Evolutionary conservation across 176 grass and related monocot species (phyloP), one percentile per base, ranked within the genome.

Genomic region (Leersia perrieri): DNA sequence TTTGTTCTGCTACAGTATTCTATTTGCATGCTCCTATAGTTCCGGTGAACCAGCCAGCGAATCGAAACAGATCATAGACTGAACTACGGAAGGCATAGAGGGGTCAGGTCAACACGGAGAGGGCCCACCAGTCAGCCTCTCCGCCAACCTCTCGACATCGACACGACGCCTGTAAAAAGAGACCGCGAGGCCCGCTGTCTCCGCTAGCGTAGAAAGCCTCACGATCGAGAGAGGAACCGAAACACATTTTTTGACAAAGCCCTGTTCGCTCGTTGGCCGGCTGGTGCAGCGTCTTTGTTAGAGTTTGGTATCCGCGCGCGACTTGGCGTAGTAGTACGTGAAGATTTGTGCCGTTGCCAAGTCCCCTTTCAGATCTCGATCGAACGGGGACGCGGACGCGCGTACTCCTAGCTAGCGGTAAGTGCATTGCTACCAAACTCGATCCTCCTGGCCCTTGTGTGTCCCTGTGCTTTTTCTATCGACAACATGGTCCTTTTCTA

Each of bases 221-320:
- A 53, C 16, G 45, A 20, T 49, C 16, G 47, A 53, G 16, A 4
- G 47, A 53, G 4, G 30, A 13, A 33, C 38, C 47, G 49, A 32
- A 47, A 41, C 9, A 23, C 32, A 35, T 30, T 45, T 39, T 49
- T 67, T 31, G 27, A 23, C 41, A 12, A 53, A n/a, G 36, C 13
- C 16, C 1, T 22, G 36, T 45, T 13, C n/a, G 49, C 45, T 10
- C 15, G 65, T 49, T 51, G 67, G 68, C 72, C 28, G 32, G 78
- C 36, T 25, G 88, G 82, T 85, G n/a, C 78, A 1, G 58, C 23
- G 83, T 89, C 88, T 12, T 60, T 75, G 14, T 85, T 82, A 1
- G 47, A 60, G 88, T 82, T 89, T 85, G 87, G 87, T 85, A 58
- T 71, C 26, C 13, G 31, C 33, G 41, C 13, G 31, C 33, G 41